phyloP scores from a whole-genome alignment of 139 green algal genomes.

The Dunaliella primolecta region DNA sequence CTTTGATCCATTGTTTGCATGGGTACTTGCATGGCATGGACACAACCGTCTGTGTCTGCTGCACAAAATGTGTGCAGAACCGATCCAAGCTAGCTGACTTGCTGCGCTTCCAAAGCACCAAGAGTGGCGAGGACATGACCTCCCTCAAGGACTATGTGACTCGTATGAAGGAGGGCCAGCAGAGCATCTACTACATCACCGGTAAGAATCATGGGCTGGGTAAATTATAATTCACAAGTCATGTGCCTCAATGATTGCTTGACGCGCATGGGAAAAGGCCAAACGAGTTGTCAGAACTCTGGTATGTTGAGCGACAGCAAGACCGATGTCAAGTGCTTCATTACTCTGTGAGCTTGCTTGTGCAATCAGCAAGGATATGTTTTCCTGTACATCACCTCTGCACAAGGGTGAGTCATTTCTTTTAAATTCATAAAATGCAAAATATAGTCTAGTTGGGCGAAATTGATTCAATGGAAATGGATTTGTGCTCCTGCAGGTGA shows the following conservation, averaged over 20 bases:
- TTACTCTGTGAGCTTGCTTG: not conserved
- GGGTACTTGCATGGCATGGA: too few species aligned
- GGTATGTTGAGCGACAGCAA: too few species aligned
- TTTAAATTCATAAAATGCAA: not conserved
- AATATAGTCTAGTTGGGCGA: not conserved
- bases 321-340: too few species aligned
- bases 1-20: too few species aligned
- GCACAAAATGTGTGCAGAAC: slow-evolving; percentile 85
- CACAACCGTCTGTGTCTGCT: too few species aligned
- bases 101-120: slow-evolving; percentile 92
- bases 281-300: too few species aligned
- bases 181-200: slow-evolving; percentile 99
- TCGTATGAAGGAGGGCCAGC: slow-evolving; percentile 98
- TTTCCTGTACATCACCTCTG: not conserved
- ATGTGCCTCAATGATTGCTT: too few species aligned
- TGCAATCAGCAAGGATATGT: not conserved
- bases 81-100: slow-evolving; percentile 96
- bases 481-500: slow-evolving; percentile 80
- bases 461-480: too few species aligned
- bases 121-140: slow-evolving; percentile 95
- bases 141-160: slow-evolving; percentile 99
- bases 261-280: too few species aligned
- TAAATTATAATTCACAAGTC: too few species aligned
- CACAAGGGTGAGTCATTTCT: not conserved
- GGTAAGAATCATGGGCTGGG: slow-evolving; percentile 29